Base-by-base conservation (phyloP, 495 filamentous ascomycete genomes). In the Neurospora sp. region DNA sequence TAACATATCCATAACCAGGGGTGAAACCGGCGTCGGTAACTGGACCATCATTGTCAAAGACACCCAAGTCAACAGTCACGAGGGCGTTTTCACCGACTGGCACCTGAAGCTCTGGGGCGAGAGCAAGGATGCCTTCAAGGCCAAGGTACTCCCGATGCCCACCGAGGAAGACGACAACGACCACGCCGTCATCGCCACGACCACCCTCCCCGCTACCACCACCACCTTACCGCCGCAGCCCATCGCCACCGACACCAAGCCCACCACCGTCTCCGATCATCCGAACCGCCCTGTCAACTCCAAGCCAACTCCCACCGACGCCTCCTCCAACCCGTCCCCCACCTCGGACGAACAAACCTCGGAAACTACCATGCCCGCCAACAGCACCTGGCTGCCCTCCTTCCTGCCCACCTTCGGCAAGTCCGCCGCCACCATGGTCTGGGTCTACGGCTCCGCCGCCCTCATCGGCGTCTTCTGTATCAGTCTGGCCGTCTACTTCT, bases 321-420 rank as follows among this genome's bases (percentile, higher is more conserved):
- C 81, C 16, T 73, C 76, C 70, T 74, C 78, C 14, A 41, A 70
- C 27, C 70, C 81, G 10, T 77, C 80, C 10, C 68, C 82, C 40
- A 71, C 81, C n/a, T 72, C 61, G 8, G 72, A 74, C 39, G 75
- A 73, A 20, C 42, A 78, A 2, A 40, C 75, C 39, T 75, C 83
- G 20, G 77, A 85, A 42, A 85, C 86, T 1, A 75, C 81, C 14
- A 78, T 83, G 27, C 53, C 53, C 12, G 40, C 71, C 8, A 71
- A 44, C n/a, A 77, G 82, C 75, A 87, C 88, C 3, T 89, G 87
- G 78, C 92, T 96, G 80, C 85, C 98, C 47, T 93, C 92, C 10
- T 96, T 94, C 85, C 90, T 99, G 75, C 95, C 96, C 8, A 96
- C 93, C n/a, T 96, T 99, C 75, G 96, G 96, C 71, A 90, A 94